Evolutionary conservation across 768 basidiomycete species (phyloP).

Genomic region (Daedaleopsis nitida): DNA sequence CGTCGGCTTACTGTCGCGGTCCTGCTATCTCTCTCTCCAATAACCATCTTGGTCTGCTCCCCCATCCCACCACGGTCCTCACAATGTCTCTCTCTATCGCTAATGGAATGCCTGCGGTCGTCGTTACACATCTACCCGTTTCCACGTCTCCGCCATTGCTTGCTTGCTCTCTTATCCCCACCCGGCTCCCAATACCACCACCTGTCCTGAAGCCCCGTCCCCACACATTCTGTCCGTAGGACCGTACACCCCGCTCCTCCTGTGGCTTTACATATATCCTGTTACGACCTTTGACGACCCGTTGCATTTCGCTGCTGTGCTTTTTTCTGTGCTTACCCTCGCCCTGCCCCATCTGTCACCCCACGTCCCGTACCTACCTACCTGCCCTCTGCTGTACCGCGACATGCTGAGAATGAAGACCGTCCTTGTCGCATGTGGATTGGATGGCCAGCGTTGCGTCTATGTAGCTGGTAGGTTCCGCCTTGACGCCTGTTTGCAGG

Average conservation of each 20-base stretch:
- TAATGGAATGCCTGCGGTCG: constrained; percentile 1
- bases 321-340: neutral
- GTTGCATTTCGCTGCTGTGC: neutral
- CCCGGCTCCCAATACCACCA: neutral
- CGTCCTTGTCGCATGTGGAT: neutral
- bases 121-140: neutral
- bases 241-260: neutral
- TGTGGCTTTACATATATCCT: constrained; percentile 1
- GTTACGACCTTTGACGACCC: constrained; percentile 18
- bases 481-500: no score
- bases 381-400: neutral
- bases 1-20: neutral
- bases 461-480: no score
- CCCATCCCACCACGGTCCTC: neutral
- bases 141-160: neutral
- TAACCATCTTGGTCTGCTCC: no score
- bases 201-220: neutral
- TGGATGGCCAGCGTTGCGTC: neutral
- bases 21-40: neutral
- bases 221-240: neutral
- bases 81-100: neutral
- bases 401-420: constrained; percentile 1
- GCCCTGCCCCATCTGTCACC: constrained; percentile 2
- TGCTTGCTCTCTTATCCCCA: constrained; percentile 1
- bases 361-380: constrained; percentile 2